Conservation (phyloP, 148 eudicot genomes). For the Rhododendron molle region DNA sequence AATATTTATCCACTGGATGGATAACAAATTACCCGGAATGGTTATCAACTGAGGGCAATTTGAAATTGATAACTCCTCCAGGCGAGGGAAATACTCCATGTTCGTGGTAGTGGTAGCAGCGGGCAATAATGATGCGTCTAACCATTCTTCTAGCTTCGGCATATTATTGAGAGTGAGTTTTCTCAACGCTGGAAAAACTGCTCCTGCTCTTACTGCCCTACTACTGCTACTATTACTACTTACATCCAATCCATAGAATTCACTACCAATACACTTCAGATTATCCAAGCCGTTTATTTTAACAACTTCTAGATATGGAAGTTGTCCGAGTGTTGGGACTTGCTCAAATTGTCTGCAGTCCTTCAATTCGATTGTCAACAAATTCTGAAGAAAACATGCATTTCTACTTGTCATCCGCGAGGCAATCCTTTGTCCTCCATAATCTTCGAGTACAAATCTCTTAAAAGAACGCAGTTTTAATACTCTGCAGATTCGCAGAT, state of each 20-base stretch:
- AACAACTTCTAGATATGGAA: too few relatives aligned
- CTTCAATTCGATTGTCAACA: too few relatives aligned
- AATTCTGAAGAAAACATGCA: too few relatives aligned
- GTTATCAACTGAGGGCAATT: background rate
- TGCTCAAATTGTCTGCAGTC: too few relatives aligned
- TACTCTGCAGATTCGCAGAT: rapidly evolving
- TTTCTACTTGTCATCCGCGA: too few relatives aligned
- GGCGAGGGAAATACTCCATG: background rate
- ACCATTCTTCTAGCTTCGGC: background rate
- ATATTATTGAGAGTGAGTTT: background rate
- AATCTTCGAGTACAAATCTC: too few relatives aligned
- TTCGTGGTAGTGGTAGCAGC: background rate
- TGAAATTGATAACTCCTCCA: background rate
- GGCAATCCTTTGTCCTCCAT: too few relatives aligned
- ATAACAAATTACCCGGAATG: background rate
- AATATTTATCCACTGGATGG: too few relatives aligned
- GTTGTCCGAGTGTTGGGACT: too few relatives aligned
- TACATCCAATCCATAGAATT: background rate
- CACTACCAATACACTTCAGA: background rate
- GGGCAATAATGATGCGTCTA: background rate
- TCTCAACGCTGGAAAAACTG: background rate
- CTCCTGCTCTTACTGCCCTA: background rate
- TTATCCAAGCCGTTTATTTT: background rate
- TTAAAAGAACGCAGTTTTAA: too few relatives aligned
- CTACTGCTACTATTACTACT: background rate